phyloP scores from a whole-genome alignment of 2,329 filamentous ascomycete species.

The Cadophora gregata region DNA sequence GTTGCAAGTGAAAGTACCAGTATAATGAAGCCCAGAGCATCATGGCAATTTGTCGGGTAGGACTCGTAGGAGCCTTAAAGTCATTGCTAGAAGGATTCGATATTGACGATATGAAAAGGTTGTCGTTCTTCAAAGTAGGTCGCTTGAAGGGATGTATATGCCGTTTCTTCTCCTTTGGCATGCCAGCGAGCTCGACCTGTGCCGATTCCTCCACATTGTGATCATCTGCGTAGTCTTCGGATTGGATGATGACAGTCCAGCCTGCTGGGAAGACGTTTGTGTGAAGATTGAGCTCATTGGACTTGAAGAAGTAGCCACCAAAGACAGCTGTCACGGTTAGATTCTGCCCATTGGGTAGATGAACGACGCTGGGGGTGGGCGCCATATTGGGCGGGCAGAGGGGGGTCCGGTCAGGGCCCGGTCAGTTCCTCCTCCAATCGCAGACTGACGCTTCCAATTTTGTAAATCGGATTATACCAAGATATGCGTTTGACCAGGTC shows the following conservation, averaged over 20 bases:
- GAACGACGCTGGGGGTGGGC: constrained; percentile 52
- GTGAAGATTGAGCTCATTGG: constrained; percentile 73
- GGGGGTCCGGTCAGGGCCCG: not conserved
- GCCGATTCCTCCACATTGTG: constrained; percentile 39
- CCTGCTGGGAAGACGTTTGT: constrained; percentile 79
- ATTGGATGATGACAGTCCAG: constrained; percentile 89
- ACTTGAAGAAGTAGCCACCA: constrained; percentile 89
- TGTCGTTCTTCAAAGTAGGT: constrained; percentile 80
- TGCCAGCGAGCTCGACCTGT: constrained; percentile 42
- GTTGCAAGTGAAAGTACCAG: constrained; percentile 95
- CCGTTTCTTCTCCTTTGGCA: constrained; percentile 42
- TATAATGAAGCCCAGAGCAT: constrained; percentile 94
- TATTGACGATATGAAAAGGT: constrained; percentile 89
- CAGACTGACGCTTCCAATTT: no score
- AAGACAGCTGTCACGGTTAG: constrained; percentile 86
- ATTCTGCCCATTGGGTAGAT: constrained; percentile 86
- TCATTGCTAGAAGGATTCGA: constrained; percentile 82
- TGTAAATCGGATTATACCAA: no score
- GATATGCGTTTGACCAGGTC: not conserved
- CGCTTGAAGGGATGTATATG: constrained; percentile 69
- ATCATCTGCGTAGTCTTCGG: constrained; percentile 52
- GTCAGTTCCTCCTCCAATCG: no score
- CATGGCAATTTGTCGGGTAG: constrained; percentile 90
- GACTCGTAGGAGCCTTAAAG: constrained; percentile 79
- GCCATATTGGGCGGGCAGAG: constrained; percentile 32